Base-by-base conservation (phyloP, 768 basidiomycete genomes). In the Trametes punicea region DNA sequence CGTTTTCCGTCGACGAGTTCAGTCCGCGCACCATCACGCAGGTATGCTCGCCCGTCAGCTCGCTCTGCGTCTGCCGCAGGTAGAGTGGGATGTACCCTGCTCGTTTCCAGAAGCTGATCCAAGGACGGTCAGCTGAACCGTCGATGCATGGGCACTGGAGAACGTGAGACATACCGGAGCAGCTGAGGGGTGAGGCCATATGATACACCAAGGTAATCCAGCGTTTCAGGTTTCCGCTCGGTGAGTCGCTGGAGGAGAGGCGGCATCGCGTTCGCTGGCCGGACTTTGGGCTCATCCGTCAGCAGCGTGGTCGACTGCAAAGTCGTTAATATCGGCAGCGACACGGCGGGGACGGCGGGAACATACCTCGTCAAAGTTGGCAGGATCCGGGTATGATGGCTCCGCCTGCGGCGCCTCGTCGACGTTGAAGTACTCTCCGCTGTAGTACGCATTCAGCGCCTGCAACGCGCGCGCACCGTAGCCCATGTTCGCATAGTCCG, bases 121-220 rank as follows among this genome's bases (percentile, higher is more conserved):
- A 23, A 10, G 40, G 21, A 23, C 20, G 21, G 23, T 41, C 40
- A 23, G 18, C 18, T 4, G 4, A 11, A 20, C 41, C 45, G 29
- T 30, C 64, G 33, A 62, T 44, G 10, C 39, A 46, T 39, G 13
- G 31, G 13, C 31, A 8, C 31, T 31, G 13, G 15, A 36, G n/a
- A 10, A 52, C 55, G 8, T 8, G 2, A 0, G 7, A 62, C 74
- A 13, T 46, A 87, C 87, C 88, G 77, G 36, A 98, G 79, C 1
- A 98, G 77, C 60, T 82, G 86, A 5, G 90, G 81, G 0, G 95
- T 98, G 46, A 99, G 75, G 6, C 97, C 97, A 68, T 96, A 99
- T 13, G 93, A 96, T 2, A 98, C 96, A 41, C 97, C 96, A 6
- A 99, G 77, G 66, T 96, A 99, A 71, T 98, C 96, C 21, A 99